phyloP scores from a whole-genome alignment of 805 yeast species.

The Candida insectalens region DNA sequence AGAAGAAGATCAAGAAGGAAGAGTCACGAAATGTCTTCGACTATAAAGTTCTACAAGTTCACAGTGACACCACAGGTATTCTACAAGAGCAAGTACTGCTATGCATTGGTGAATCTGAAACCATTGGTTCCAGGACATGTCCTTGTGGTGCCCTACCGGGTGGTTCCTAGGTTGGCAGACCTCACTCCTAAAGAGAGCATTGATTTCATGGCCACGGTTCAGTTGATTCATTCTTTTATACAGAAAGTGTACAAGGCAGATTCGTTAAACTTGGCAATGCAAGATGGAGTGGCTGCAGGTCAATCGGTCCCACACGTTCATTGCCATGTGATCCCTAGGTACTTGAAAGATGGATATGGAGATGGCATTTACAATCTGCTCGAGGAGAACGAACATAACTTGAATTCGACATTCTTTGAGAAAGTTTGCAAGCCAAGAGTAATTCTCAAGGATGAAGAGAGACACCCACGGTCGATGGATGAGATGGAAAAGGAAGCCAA shows the following conservation, averaged over 20 bases:
- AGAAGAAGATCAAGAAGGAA: background rate
- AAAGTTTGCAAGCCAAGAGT: slow-evolving; percentile 19
- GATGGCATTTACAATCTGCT: slow-evolving; percentile 66
- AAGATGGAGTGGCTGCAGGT: slow-evolving; percentile 94
- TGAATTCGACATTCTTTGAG: slow-evolving; percentile 25
- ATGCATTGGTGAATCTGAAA: slow-evolving; percentile 81
- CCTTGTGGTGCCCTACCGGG: slow-evolving; percentile 73
- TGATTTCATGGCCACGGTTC: slow-evolving; percentile 75
- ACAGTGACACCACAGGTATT: slow-evolving; percentile 48
- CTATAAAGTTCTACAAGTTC: slow-evolving; percentile 40
- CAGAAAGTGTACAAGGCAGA: slow-evolving; percentile 65
- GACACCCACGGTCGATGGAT: slow-evolving; percentile 48
- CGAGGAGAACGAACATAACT: slow-evolving; percentile 44
- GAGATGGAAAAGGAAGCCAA: slow-evolving; percentile 68
- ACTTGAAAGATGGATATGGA: slow-evolving; percentile 45
- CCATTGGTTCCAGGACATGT: slow-evolving; percentile 95
- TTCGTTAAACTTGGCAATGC: slow-evolving; percentile 82
- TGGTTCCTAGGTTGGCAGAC: slow-evolving; percentile 57
- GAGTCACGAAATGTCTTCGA: slow-evolving; percentile 10
- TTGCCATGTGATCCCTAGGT: slow-evolving; percentile 87
- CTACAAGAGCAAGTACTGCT: slow-evolving; percentile 55
- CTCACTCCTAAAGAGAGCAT: slow-evolving; percentile 59
- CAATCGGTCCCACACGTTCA: slow-evolving; percentile 95
- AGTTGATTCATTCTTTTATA: slow-evolving; percentile 59
- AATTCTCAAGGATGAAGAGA: slow-evolving; percentile 37